Conservation (phyloP, 2,329 filamentous ascomycete species). For the Fusarium vanettenii region DNA sequence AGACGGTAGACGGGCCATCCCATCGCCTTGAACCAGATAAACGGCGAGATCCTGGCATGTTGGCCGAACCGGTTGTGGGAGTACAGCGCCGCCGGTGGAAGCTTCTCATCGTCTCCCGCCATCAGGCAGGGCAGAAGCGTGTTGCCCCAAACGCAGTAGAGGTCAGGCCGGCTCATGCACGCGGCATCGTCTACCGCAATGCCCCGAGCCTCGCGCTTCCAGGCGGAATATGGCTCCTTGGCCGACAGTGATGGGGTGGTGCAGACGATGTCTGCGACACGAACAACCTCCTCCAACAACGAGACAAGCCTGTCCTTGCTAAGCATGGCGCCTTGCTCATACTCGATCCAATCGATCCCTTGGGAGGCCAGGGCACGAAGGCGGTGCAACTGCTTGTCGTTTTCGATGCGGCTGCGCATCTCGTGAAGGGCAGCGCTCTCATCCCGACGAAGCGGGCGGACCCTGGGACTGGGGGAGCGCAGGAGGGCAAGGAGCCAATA, state of each 20-base stretch:
- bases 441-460: not conserved
- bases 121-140: conserved; percentile 31
- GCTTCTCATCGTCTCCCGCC: conserved; percentile 27
- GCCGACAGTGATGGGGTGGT: not conserved
- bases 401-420: not conserved
- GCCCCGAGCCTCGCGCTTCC: not conserved
- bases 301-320: not conserved
- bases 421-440: not conserved
- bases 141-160: conserved; percentile 36
- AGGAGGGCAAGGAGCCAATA: not conserved
- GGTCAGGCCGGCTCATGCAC: conserved; percentile 34
- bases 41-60: not conserved
- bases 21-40: not conserved
- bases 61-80: not conserved
- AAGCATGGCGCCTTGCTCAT: not conserved
- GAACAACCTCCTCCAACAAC: not conserved
- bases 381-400: not conserved
- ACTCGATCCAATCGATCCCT: not conserved
- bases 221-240: not conserved
- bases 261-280: not conserved
- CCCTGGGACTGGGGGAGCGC: not conserved
- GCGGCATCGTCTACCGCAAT: conserved; percentile 36
- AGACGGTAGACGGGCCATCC: not conserved
- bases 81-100: conserved; percentile 14
- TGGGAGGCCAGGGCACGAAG: not conserved